These are phyloP conservation scores for Rhynchospora breviuscula DNA, from an alignment of 176 grass and related monocot genomes.

Conservation along the genomic window DNA sequence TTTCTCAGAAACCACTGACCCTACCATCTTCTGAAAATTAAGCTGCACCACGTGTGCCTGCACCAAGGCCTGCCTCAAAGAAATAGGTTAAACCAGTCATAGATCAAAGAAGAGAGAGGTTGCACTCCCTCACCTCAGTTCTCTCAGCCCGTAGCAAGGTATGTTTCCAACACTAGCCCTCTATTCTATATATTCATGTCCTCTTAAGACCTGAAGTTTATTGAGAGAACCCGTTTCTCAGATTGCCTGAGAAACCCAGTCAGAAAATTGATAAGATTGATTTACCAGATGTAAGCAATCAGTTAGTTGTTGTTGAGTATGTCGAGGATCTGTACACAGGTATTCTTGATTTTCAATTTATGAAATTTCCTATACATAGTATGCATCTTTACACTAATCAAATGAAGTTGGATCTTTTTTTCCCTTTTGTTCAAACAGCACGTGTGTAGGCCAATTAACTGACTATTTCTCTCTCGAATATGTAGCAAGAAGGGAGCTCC, in stretches of 20 bases:
- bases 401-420: no score
- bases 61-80: conserved; percentile 45
- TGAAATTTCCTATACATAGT: no score
- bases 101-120: no score
- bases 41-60: conserved; percentile 26
- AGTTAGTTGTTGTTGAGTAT: conserved; percentile 79
- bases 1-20: conserved; percentile 28
- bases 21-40: conserved; percentile 16
- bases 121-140: conserved; percentile 35
- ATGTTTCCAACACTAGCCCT: background rate
- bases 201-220: background rate
- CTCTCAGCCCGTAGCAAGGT: conserved; percentile 99
- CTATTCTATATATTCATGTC: background rate
- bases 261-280: conserved; percentile 65
- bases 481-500: no score
- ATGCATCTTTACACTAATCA: background rate
- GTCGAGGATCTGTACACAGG: conserved; percentile 55
- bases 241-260: conserved; percentile 40
- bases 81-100: conserved; percentile 27
- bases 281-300: conserved; percentile 42
- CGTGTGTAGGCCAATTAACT: conserved; percentile 35
- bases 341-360: no score
- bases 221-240: conserved; percentile 20
- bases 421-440: conserved; percentile 39
- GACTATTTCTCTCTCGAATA: no score